Evolutionary conservation across 306 rosid species (phyloP), one percentile per base, ranked within the genome.

Genomic region (Aeschynomene evenia): DNA sequence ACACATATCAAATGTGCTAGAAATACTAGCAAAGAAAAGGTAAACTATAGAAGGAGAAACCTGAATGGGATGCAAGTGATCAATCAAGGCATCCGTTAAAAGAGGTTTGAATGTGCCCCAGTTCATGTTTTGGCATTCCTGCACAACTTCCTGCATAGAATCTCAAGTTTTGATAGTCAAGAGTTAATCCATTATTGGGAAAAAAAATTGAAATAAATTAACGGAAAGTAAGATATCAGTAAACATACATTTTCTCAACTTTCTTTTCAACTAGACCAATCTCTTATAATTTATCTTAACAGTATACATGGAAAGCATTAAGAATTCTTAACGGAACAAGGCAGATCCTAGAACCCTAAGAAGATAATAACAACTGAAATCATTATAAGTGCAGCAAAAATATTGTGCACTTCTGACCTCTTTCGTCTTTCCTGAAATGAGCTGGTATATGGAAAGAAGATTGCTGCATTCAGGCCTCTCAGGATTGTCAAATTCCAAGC

Each of bases 381-480:
- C 50, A 58, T 9, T 55, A 43, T 12, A 76, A n/a, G 19, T 60
- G 26, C 33, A 20, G 43, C 54, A 71, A 46, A 39, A 22, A 37
- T 22, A 39, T 34, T 31, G 66, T 48, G 74, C 21, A 71, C 60
- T 68, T 48, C 33, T 51, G 64, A 93, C 98, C 96, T 88, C 96
- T 83, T 94, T 91, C n/a, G 88, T 72, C 86, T 86, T 90, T 69
- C 84, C 90, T 21, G 91, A 81, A 72, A 83, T 23, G 39, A 94
- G 92, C 83, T 91, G 97, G 72, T 88, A 94, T 76, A 91, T 77
- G 69, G 99, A 87, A 61, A 94, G 96, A 82, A 94, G 97, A 81
- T 93, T 93, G 83, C 79, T 81, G 84, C 96, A 94, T 79, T 94
- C 98, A 8, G 98, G 97, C 82, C 99, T 88, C 80, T 88, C 97